Conservation (phyloP, 495 filamentous ascomycete species). For the Penicillium cinerascens region DNA sequence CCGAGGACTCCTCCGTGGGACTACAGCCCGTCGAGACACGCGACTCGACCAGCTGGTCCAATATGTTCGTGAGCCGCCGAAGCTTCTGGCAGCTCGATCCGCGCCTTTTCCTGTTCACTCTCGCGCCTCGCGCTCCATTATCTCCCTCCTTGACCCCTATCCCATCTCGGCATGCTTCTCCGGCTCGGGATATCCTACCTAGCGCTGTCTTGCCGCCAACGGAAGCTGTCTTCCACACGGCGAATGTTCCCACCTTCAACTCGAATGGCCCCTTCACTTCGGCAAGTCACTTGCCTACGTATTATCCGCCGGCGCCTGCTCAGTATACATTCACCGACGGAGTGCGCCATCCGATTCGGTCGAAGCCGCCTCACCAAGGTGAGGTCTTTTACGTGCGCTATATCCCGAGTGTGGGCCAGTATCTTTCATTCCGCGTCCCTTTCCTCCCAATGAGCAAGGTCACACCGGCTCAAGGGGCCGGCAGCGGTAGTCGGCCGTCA, state of each 20-base stretch:
- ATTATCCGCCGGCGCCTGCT: constrained; percentile 77
- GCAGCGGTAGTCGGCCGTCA: constrained; percentile 9
- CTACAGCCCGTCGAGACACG: constrained; percentile 54
- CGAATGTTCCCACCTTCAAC: constrained; percentile 59
- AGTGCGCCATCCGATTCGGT: constrained; percentile 80
- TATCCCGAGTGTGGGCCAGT: constrained; percentile 76
- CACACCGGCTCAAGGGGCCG: not conserved
- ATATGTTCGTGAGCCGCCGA: constrained; percentile 76
- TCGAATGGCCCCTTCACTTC: constrained; percentile 69
- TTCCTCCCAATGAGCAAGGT: constrained; percentile 31
- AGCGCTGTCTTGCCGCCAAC: constrained; percentile 11
- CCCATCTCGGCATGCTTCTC: constrained; percentile 57
- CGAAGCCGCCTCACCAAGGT: constrained; percentile 83
- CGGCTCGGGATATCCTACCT: constrained; percentile 45
- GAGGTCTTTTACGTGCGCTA: constrained; percentile 88
- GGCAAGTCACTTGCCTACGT: constrained; percentile 79
- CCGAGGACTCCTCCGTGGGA: constrained; percentile 72
- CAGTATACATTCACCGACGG: constrained; percentile 78
- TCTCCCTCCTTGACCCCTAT: constrained; percentile 54
- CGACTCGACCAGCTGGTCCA: constrained; percentile 61
- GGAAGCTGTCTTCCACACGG: constrained; percentile 25
- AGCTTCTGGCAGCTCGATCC: constrained; percentile 92
- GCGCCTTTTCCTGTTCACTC: constrained; percentile 80
- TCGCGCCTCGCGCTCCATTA: constrained; percentile 53
- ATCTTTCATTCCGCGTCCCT: constrained; percentile 82